Evolutionary conservation across 1,284 basidiomycete species (phyloP).

Genomic region (Pisolithus thermaeus): DNA sequence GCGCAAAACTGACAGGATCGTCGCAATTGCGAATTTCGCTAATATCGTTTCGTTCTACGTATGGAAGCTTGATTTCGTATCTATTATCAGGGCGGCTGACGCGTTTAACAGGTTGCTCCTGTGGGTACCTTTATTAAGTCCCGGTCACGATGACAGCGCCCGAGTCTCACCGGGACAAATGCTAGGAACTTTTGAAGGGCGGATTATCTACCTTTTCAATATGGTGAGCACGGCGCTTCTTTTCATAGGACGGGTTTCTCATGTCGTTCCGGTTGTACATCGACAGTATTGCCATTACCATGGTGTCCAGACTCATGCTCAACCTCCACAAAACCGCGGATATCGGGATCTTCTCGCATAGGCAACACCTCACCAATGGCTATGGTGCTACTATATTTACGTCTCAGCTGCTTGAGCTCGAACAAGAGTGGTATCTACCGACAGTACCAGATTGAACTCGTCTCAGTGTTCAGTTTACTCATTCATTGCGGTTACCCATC

Average conservation of each 20-base stretch:
- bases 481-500: no score
- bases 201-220: constrained; percentile 4
- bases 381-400: neutral
- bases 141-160: no score
- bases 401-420: neutral
- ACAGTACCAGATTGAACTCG: neutral
- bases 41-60: constrained; percentile 32
- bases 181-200: constrained; percentile 3
- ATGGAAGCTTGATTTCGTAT: constrained; percentile 7
- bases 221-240: constrained; percentile 2
- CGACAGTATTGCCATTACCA: constrained; percentile 28
- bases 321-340: constrained; percentile 23
- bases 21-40: constrained; percentile 19
- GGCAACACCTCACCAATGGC: no score
- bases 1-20: constrained; percentile 19
- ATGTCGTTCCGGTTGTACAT: neutral
- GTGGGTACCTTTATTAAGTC: neutral
- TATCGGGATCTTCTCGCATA: constrained; percentile 1
- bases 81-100: neutral
- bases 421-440: neutral
- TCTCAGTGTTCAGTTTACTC: neutral
- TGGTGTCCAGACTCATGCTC: constrained; percentile 36
- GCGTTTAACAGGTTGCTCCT: constrained; percentile 10
- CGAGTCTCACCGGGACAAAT: neutral
- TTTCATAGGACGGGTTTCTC: neutral